These are phyloP conservation scores for Acidomyces sp. DNA, from an alignment of 495 filamentous ascomycete genomes.

Conservation along the genomic window DNA sequence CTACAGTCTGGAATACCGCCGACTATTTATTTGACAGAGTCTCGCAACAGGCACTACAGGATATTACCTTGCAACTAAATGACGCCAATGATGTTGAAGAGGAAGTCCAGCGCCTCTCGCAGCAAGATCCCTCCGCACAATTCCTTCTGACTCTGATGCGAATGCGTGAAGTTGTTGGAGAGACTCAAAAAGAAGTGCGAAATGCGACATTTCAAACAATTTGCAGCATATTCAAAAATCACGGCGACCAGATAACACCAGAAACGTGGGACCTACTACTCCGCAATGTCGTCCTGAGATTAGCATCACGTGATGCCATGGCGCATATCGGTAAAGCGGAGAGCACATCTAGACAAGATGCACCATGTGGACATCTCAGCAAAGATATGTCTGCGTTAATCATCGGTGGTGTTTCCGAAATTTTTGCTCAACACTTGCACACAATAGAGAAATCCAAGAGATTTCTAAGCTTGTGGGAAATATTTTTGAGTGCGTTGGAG, in stretches of 20 bases:
- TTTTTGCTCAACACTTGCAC: slow-evolving; percentile 13
- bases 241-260: slow-evolving; percentile 64
- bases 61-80: slow-evolving; percentile 29
- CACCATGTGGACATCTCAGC: no score
- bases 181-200: slow-evolving; percentile 69
- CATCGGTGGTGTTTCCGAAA: slow-evolving; percentile 5
- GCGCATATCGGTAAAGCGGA: neutral
- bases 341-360: neutral
- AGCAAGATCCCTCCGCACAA: slow-evolving; percentile 46
- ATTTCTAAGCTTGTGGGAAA: slow-evolving; percentile 24
- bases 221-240: slow-evolving; percentile 81
- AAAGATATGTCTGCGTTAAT: slow-evolving; percentile 8
- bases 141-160: slow-evolving; percentile 78
- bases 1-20: slow-evolving; percentile 89
- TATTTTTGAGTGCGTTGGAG: slow-evolving; percentile 19
- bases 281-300: slow-evolving; percentile 7
- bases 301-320: slow-evolving; percentile 27
- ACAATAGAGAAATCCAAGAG: slow-evolving; percentile 16
- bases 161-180: slow-evolving; percentile 61
- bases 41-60: slow-evolving; percentile 34
- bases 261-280: slow-evolving; percentile 62
- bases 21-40: slow-evolving; percentile 56
- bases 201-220: slow-evolving; percentile 89
- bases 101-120: slow-evolving; percentile 36
- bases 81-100: slow-evolving; percentile 33